Conservation (phyloP, 2,329 filamentous ascomycete species). For the Leptodontidium sp. region DNA sequence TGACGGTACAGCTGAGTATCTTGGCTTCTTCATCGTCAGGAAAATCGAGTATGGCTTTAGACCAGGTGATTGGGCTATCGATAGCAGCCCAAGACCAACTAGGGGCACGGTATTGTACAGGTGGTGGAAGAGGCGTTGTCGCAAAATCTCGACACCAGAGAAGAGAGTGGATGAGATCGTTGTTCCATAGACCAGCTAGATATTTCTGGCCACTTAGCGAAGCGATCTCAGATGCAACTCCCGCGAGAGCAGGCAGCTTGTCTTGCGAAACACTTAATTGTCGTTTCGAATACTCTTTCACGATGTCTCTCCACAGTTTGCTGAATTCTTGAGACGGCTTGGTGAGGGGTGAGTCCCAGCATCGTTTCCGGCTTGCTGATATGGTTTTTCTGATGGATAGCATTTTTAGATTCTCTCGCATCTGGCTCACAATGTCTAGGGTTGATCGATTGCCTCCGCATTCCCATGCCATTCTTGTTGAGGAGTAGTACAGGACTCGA, state of each 20-base stretch:
- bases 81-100: slow-evolving; percentile 25
- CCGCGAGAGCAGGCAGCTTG: slow-evolving; percentile 24
- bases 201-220: slow-evolving; percentile 15
- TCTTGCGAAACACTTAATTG: slow-evolving; percentile 16
- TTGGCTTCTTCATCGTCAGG: slow-evolving; percentile 11
- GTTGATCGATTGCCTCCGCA: slow-evolving; percentile 20
- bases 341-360: not conserved
- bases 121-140: slow-evolving; percentile 5
- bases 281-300: slow-evolving; percentile 24
- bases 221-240: slow-evolving; percentile 18
- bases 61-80: slow-evolving; percentile 20
- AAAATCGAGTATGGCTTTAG: slow-evolving; percentile 14
- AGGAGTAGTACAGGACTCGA: slow-evolving; percentile 15
- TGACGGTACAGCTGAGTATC: slow-evolving; percentile 5
- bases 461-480: slow-evolving; percentile 19
- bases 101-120: slow-evolving; percentile 18
- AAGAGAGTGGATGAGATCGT: slow-evolving; percentile 21
- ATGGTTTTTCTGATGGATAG: not conserved
- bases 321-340: slow-evolving; percentile 3
- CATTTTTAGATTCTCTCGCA: slow-evolving; percentile 11
- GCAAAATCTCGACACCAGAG: slow-evolving; percentile 24
- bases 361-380: slow-evolving; percentile 2
- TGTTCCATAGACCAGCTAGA: slow-evolving; percentile 22
- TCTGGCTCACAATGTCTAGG: slow-evolving; percentile 19
- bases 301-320: slow-evolving; percentile 20